Evolutionary conservation across 1,139 yeast species (phyloP).

Genomic region (Debaryomyces sp.): DNA sequence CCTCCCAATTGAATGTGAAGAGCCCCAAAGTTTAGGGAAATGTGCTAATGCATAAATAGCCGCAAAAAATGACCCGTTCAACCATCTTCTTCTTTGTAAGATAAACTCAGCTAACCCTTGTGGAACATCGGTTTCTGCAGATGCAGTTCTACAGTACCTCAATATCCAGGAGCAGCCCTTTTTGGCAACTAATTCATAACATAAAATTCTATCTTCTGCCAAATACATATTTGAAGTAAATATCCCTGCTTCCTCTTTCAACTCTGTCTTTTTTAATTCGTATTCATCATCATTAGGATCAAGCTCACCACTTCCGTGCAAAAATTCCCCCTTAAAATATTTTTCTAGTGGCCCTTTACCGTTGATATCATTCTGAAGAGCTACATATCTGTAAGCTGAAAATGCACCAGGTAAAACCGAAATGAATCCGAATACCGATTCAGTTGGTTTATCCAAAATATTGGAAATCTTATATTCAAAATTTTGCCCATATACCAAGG

Average conservation of each 20-base stretch:
- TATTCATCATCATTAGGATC: conserved; percentile 52
- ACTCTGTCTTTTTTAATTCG: conserved; percentile 38
- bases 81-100: conserved; percentile 54
- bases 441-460: conserved; percentile 92
- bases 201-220: conserved; percentile 53
- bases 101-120: conserved; percentile 49
- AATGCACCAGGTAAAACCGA: conserved; percentile 95
- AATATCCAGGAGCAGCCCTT: conserved; percentile 47
- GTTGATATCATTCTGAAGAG: conserved; percentile 79
- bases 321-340: conserved; percentile 52
- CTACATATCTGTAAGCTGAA: conserved; percentile 91
- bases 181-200: conserved; percentile 53
- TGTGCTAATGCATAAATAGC: conserved; percentile 51
- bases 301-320: conserved; percentile 48
- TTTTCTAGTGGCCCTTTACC: conserved; percentile 70
- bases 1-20: conserved; percentile 45
- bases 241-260: conserved; percentile 51
- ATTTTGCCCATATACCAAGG: conserved; percentile 51
- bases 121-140: conserved; percentile 55
- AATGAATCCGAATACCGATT: conserved; percentile 90
- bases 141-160: conserved; percentile 48
- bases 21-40: conserved; percentile 46
- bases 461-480: conserved; percentile 90
- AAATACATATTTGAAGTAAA: conserved; percentile 54
- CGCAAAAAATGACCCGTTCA: conserved; percentile 53